phyloP scores from a whole-genome alignment of 1,284 basidiomycete genomes.

The Ganoderma lingzhi region DNA sequence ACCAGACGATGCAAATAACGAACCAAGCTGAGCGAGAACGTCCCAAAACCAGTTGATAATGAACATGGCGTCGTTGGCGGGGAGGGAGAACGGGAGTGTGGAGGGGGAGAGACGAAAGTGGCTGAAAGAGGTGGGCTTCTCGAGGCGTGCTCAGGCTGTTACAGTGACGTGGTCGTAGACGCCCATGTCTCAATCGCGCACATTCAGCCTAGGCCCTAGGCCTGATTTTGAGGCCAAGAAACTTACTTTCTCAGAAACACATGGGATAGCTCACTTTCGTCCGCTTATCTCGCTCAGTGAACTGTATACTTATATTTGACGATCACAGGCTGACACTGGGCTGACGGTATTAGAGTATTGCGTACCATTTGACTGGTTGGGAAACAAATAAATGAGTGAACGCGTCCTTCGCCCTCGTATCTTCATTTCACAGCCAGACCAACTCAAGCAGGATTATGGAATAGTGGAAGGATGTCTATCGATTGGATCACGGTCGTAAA shows the following conservation, averaged over 20 bases:
- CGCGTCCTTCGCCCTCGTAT: neutral
- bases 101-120: conserved; percentile 29
- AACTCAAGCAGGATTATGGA: neutral
- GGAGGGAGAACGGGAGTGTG: conserved; percentile 35
- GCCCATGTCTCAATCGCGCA: conserved; percentile 18
- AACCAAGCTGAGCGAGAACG: conserved; percentile 89
- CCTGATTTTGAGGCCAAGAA: conserved; percentile 8
- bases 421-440: neutral
- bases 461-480: neutral
- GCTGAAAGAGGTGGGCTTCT: conserved; percentile 27
- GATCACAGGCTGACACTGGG: neutral
- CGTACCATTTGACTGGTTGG: neutral
- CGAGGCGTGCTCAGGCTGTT: conserved; percentile 26
- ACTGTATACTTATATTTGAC: neutral
- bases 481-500: neutral
- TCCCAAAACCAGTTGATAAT: conserved; percentile 97
- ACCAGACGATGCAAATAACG: conserved; percentile 37
- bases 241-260: conserved; percentile 13
- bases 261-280: neutral
- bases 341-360: neutral
- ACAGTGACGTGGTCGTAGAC: conserved; percentile 36
- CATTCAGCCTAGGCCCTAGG: too few species aligned
- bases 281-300: neutral
- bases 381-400: neutral
- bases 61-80: conserved; percentile 64